Evolutionary conservation across 495 filamentous ascomycete species (phyloP).

Genomic region (Entonaema liquescens): DNA sequence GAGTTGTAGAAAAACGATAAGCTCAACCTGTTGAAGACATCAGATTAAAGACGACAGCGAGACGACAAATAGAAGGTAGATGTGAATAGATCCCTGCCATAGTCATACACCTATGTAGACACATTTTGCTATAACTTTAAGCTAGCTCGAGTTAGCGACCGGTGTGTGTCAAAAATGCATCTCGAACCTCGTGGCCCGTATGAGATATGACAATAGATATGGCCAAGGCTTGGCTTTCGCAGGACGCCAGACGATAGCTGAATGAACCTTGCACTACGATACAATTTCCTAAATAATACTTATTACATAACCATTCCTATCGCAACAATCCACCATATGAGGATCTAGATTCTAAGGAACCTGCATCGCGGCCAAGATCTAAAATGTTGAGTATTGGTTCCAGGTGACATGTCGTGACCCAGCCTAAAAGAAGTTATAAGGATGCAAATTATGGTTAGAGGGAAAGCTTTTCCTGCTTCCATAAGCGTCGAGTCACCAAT

Average conservation of each 20-base stretch:
- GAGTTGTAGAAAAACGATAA: background rate
- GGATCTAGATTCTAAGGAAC: too few relatives aligned
- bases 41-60: background rate
- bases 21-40: background rate
- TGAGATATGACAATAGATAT: background rate
- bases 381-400: background rate
- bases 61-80: background rate
- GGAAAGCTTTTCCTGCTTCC: background rate
- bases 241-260: background rate
- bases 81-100: background rate
- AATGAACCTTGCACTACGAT: background rate
- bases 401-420: background rate
- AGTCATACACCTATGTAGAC: background rate
- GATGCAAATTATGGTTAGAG: conserved; percentile 9
- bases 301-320: background rate
- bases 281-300: background rate
- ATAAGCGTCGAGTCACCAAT: background rate
- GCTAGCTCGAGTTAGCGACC: background rate
- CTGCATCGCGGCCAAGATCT: background rate
- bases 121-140: background rate
- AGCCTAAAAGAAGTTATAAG: conserved; percentile 11
- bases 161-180: background rate
- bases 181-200: background rate
- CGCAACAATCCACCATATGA: too few relatives aligned
- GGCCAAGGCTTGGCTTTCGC: background rate